Base-by-base conservation (phyloP, 139 green algal genomes). In the Chlorella sp. region DNA sequence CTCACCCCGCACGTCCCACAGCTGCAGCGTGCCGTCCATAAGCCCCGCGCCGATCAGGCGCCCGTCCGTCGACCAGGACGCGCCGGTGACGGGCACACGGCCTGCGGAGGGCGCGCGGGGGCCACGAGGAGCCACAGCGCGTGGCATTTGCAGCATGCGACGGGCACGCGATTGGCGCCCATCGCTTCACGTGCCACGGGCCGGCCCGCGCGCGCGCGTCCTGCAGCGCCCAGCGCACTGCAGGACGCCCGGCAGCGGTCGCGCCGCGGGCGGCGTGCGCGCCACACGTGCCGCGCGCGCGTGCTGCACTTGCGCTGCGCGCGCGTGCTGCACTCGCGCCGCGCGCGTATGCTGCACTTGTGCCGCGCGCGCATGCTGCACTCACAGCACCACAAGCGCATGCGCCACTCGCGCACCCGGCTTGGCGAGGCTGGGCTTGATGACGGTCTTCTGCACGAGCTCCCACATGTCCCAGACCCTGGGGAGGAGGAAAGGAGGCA, bases 21-120 rank as follows among this genome's bases (percentile, higher is more conserved):
- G 60, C 82, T 97, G 91, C n/a, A 97, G 86, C 48, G 86, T 94
- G 33, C 95, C 95, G 70, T 99, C 94, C n/a, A 77, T 74, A 21
- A 98, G 80, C 3, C 91, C 95, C 17, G 80, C 94, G 1, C 79
- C 95, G 23, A 99, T 92, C 8, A 94, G 36, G 21, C 73, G 71
- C 2, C 95, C 91, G 63, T 95, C 87, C 3, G 45, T 62, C 66
- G 79, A 93, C 83, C 93, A 99, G 29, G 59, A 58, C 76, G 87
- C 93, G 7, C 89, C 61, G 2, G 91, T 97, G 6, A 97, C 93
- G 0, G 84, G 59, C 19, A 96, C 89, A 15, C 95, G 86, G 2
- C 90, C 90, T 75, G 69, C 38, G 23, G 21, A 38, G 8, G n/a
- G 11, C 11, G 23, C 58, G 41, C 12, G 53, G 15, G 41, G 21